Percentiles rank a stretch among this genome's conserved stretches.
Evolutionary conservation across 768 basidiomycete genomes (phyloP).

Genomic region (Pisolithus albus): DNA sequence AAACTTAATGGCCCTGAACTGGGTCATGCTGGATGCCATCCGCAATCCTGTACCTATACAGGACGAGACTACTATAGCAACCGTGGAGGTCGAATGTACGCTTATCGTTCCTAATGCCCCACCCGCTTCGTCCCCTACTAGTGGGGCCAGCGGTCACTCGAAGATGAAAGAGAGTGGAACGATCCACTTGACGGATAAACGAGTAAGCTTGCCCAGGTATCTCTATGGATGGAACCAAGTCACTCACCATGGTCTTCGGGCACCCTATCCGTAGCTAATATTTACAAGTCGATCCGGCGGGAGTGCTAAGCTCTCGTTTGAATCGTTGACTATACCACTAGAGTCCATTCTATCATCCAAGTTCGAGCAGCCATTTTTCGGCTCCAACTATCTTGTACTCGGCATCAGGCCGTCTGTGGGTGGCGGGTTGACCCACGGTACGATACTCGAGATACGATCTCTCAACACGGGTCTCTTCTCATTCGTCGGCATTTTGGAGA

Average conservation of each 20-base stretch:
- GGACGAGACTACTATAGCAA: slow-evolving; percentile 52
- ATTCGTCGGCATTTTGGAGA: slow-evolving; percentile 67
- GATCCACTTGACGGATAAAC: slow-evolving; percentile 62
- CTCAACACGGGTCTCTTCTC: slow-evolving; percentile 63
- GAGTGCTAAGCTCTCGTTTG: slow-evolving; percentile 22
- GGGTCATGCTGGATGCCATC: slow-evolving; percentile 56
- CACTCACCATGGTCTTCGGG: background rate
- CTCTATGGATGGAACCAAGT: too few relatives aligned
- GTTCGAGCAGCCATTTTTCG: slow-evolving; percentile 73
- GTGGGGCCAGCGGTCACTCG: slow-evolving; percentile 48
- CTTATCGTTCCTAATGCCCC: slow-evolving; percentile 55
- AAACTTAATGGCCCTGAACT: slow-evolving; percentile 71
- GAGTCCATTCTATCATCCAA: slow-evolving; percentile 57
- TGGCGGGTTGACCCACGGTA: slow-evolving; percentile 62
- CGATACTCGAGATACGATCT: slow-evolving; percentile 60
- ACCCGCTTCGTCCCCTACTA: slow-evolving; percentile 29
- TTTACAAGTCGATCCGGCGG: slow-evolving; percentile 39
- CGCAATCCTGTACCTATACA: slow-evolving; percentile 58
- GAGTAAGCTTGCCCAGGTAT: slow-evolving; percentile 38
- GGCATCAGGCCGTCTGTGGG: slow-evolving; percentile 59
- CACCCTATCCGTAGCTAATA: slow-evolving; percentile 44
- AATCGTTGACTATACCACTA: slow-evolving; percentile 50
- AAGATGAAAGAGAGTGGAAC: slow-evolving; percentile 54
- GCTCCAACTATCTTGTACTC: slow-evolving; percentile 58
- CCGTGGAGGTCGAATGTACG: slow-evolving; percentile 51